phyloP scores from a whole-genome alignment of 2,329 filamentous ascomycete genomes.

The Setomelanomma holmii region DNA sequence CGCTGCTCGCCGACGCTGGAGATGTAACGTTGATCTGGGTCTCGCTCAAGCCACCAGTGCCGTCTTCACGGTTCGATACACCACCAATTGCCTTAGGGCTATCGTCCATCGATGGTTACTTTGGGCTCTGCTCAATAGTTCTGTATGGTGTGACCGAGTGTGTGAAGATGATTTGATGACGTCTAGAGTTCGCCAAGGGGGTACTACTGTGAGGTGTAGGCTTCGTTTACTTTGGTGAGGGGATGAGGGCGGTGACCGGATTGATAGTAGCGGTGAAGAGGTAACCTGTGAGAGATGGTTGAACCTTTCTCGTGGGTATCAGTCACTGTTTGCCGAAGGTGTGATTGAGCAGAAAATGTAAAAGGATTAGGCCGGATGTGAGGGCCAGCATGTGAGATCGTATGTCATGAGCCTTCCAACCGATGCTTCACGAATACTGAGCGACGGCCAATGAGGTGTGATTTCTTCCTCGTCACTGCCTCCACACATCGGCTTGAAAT shows the following conservation, averaged over 20 bases:
- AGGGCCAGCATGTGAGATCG: not conserved
- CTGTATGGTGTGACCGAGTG: too few relatives aligned
- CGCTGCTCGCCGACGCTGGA: constrained; percentile 13
- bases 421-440: not conserved
- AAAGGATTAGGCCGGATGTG: too few relatives aligned
- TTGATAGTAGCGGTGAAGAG: not conserved
- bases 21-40: not conserved
- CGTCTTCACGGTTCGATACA: not conserved
- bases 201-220: too few relatives aligned
- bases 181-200: too few relatives aligned
- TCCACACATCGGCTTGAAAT: constrained; percentile 3
- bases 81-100: not conserved
- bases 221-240: not conserved
- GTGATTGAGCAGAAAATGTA: not conserved
- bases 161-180: not conserved
- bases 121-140: not conserved
- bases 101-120: constrained; percentile 11
- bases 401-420: not conserved
- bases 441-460: constrained; percentile 8
- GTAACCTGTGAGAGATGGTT: not conserved
- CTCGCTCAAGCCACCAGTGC: not conserved
- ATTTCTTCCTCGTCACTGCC: constrained; percentile 16
- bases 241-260: not conserved
- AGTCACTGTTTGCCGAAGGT: not conserved
- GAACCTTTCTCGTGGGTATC: not conserved